Conservation (phyloP, 257 asterid genomes). For the Scutellaria barbata region DNA sequence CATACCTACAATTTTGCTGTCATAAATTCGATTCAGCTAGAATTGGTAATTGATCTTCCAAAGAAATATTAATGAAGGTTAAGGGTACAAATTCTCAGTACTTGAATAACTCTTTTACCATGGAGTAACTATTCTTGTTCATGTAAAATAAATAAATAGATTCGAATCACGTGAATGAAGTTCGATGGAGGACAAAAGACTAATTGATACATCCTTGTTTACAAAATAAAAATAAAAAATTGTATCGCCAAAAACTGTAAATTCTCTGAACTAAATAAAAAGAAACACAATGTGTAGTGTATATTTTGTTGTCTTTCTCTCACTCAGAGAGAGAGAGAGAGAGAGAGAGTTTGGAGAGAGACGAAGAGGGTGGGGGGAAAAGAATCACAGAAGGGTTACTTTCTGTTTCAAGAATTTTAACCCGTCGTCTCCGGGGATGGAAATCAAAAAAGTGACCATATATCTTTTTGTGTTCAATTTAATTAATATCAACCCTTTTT, state of each 20-base stretch:
- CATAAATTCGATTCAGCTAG: no score
- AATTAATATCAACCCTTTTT: background rate
- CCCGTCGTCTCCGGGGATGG: constrained; percentile 90
- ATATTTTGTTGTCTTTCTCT: constrained; percentile 3
- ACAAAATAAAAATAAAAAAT: background rate
- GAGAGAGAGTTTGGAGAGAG: constrained; percentile 31
- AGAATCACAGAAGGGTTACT: constrained; percentile 58
- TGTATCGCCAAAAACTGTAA: constrained; percentile 32
- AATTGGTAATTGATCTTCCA: no score
- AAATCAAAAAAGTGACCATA: constrained; percentile 57
- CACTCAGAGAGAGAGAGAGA: constrained; percentile 24
- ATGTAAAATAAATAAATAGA: background rate
- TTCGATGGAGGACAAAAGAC: constrained; percentile 4
- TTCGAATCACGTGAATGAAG: constrained; percentile 24
- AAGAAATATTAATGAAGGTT: background rate
- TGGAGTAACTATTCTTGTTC: background rate
- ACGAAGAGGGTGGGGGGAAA: constrained; percentile 82
- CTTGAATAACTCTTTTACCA: background rate
- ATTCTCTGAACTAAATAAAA: constrained; percentile 18
- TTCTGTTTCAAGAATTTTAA: constrained; percentile 63
- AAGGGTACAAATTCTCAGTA: background rate
- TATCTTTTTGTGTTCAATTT: constrained; percentile 40
- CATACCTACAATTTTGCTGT: no score
- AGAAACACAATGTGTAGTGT: constrained; percentile 1
- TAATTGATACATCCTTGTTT: constrained; percentile 7